phyloP scores from a whole-genome alignment of 2,329 filamentous ascomycete species.

The Epichloe elymi region DNA sequence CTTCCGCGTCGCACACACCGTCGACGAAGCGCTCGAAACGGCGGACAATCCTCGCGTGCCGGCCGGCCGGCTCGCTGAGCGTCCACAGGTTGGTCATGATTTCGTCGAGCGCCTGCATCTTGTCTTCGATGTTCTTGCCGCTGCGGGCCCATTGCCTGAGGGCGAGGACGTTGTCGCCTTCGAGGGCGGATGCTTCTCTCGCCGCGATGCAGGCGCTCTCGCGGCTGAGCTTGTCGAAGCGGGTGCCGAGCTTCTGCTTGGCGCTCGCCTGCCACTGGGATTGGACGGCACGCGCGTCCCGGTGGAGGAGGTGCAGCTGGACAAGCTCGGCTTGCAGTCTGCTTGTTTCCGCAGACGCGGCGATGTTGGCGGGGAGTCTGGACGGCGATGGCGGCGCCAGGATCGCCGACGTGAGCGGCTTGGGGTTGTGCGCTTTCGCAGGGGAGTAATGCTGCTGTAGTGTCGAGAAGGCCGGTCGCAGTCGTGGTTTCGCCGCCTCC shows the following conservation, averaged over 20 bases:
- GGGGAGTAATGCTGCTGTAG: constrained; percentile 57
- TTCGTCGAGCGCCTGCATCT: constrained; percentile 43
- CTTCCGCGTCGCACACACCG: constrained; percentile 31
- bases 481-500: constrained; percentile 14
- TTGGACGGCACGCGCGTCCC: constrained; percentile 31
- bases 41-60: constrained; percentile 40
- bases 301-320: constrained; percentile 51
- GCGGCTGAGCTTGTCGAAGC: constrained; percentile 28
- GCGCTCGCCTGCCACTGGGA: constrained; percentile 45
- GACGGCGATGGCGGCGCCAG: constrained; percentile 48
- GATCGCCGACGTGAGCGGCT: constrained; percentile 44
- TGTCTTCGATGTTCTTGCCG: constrained; percentile 34
- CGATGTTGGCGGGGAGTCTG: constrained; percentile 47
- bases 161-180: constrained; percentile 37
- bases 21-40: constrained; percentile 49
- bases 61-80: constrained; percentile 40
- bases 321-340: constrained; percentile 51
- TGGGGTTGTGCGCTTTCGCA: constrained; percentile 45
- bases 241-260: constrained; percentile 28
- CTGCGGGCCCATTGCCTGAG: constrained; percentile 36
- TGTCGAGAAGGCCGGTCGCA: constrained; percentile 45
- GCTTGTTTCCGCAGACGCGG: constrained; percentile 42
- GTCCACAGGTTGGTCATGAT: constrained; percentile 44
- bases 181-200: constrained; percentile 30
- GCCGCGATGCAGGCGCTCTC: constrained; percentile 22